Base-by-base conservation (phyloP, 1,284 basidiomycete genomes). In the Papiliotrema nemorosa region DNA sequence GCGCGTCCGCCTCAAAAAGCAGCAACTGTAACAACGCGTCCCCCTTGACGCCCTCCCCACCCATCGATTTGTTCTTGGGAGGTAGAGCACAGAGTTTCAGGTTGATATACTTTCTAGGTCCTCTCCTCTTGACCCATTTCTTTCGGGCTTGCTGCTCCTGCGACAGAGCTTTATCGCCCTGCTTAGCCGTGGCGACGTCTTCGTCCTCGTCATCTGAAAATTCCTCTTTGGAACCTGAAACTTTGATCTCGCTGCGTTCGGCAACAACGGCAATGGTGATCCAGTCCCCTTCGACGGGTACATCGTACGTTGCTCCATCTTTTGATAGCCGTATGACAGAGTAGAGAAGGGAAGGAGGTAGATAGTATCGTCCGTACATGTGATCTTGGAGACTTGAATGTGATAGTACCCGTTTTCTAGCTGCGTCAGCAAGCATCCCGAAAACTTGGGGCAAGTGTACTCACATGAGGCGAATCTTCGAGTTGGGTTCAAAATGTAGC, bases 191-290 rank as follows among this genome's bases (percentile, higher is more conserved):
- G 33, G 24, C 46, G 10, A 41, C 34, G 20, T 36, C 36, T 31
- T 58, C 55, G 36, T 51, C 44, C 22, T 54, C 38, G 18, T 48
- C 50, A 57, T 55, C 60, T 20, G 54, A 62, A 3, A 42, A 10
- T 7, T 49, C 49, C 37, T 60, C 50, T 27, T 62, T 65, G 2
- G 58, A 62, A 0, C 70, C 70, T 49, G 65, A 69, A 12, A 70
- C 61, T 27, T 58, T 57, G 48, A 76, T 81, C 69, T 88, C 85
- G 68, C 88, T 89, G 14, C 70, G 60, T 67, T 96, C 88, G 2
- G 96, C 92, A 0, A 91, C 88, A 59, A 97, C 90, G 4, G 88
- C 90, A 43, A 97, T 88, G 2, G 90, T 88, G 34, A 97, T 79
- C 53, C 88, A 97, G 72, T 97, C 94, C 2, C 88, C 88, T 5